These are phyloP conservation scores for Sclerotinia borealis DNA, from an alignment of 2,329 filamentous ascomycete genomes.

Conservation along the genomic window DNA sequence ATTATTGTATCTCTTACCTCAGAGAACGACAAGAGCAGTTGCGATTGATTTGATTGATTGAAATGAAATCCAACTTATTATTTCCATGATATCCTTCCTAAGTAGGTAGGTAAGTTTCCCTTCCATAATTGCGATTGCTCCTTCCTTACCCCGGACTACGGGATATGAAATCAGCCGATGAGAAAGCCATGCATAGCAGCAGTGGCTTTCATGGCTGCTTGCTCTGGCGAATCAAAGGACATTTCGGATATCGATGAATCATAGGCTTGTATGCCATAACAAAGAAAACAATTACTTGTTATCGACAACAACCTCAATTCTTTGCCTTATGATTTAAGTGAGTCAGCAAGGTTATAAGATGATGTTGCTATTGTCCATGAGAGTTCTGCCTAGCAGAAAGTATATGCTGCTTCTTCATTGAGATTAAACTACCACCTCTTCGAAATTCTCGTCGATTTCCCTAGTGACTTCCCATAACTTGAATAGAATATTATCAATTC, in stretches of 20 bases:
- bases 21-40: too few relatives aligned
- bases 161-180: background rate
- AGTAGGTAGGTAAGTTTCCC: too few relatives aligned
- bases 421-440: background rate
- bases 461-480: too few relatives aligned
- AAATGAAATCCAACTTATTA: too few relatives aligned
- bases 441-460: too few relatives aligned
- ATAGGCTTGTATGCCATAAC: background rate
- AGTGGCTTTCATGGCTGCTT: background rate
- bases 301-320: background rate
- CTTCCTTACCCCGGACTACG: background rate
- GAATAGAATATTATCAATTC: too few relatives aligned
- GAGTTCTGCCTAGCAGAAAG: background rate
- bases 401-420: background rate
- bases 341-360: background rate
- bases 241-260: background rate
- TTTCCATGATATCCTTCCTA: too few relatives aligned
- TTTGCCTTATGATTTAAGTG: background rate
- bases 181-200: background rate
- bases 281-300: background rate
- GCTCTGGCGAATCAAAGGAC: background rate
- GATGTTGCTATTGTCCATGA: background rate
- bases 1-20: too few relatives aligned
- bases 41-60: too few relatives aligned
- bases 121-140: background rate